Percentiles rank a stretch among this genome's conserved stretches.
phyloP scores from a whole-genome alignment of 2,329 filamentous ascomycete species.

The Exophiala alcalophila region DNA sequence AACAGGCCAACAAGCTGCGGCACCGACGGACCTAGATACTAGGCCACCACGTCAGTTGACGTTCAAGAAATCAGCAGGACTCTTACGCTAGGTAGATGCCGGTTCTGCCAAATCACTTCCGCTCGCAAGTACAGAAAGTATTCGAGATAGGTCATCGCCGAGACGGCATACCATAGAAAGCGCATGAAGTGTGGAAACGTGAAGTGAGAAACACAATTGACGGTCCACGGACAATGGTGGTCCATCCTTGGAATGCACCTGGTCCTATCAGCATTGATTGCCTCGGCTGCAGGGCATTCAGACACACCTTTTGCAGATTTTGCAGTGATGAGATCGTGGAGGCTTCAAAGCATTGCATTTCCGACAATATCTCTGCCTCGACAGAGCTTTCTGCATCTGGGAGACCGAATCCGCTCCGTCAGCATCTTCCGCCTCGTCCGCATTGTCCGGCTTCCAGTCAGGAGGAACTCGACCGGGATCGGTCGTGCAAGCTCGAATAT shows the following conservation, averaged over 20 bases:
- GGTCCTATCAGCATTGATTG: constrained; percentile 8
- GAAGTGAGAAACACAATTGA: constrained; percentile 63
- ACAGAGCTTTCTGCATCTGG: constrained; percentile 18
- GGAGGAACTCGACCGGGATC: constrained; percentile 56
- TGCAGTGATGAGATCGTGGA: constrained; percentile 63
- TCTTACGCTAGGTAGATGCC: constrained; percentile 57
- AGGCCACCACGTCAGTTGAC: constrained; percentile 15
- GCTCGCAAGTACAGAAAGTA: constrained; percentile 53
- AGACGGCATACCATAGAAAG: constrained; percentile 59
- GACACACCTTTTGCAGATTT: constrained; percentile 56
- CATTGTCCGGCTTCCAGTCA: constrained; percentile 36
- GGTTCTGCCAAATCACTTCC: constrained; percentile 53
- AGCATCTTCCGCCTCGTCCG: constrained; percentile 23
- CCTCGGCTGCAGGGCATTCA: background rate
- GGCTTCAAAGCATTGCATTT: constrained; percentile 62
- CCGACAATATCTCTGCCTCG: constrained; percentile 55
- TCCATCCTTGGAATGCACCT: constrained; percentile 65
- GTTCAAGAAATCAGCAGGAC: constrained; percentile 5
- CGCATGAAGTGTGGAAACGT: constrained; percentile 65
- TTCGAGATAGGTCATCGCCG: constrained; percentile 57
- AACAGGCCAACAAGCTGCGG: constrained; percentile 56
- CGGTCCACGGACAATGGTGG: constrained; percentile 66
- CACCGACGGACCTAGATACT: constrained; percentile 59
- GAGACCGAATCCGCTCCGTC: constrained; percentile 22
- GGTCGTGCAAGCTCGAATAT: constrained; percentile 57